These are phyloP conservation scores for Durusdinium trenchii DNA, from an alignment of 73 alveolate genomes.

Conservation along the genomic window DNA sequence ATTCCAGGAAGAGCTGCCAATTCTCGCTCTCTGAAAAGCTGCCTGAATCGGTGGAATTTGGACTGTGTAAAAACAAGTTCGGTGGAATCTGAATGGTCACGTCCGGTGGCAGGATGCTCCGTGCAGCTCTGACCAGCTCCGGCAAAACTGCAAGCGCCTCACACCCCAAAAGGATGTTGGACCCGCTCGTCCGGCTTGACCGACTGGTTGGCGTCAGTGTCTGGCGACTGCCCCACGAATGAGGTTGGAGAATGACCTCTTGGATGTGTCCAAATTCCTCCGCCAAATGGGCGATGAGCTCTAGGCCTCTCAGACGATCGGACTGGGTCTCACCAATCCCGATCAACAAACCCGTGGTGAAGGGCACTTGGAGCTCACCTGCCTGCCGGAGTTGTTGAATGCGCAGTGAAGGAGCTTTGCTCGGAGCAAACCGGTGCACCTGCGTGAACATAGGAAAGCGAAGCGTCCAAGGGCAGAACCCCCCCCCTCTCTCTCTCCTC, in stretches of 20 bases:
- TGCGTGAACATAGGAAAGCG: too few species aligned
- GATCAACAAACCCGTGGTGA: slow-evolving; percentile 67
- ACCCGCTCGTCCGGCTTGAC: too few species aligned
- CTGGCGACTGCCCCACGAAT: slow-evolving; percentile 47
- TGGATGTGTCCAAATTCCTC: slow-evolving; percentile 62
- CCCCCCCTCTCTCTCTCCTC: too few species aligned
- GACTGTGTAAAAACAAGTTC: background rate
- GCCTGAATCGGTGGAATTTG: background rate
- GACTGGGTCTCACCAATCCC: slow-evolving; percentile 48
- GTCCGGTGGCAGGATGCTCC: background rate
- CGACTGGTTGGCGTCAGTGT: background rate
- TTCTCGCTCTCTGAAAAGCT: background rate
- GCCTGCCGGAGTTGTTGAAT: slow-evolving; percentile 52
- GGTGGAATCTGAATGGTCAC: slow-evolving; percentile 36
- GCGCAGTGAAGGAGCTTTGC: slow-evolving; percentile 31
- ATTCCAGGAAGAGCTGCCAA: background rate
- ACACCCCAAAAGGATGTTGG: background rate
- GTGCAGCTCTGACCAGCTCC: background rate
- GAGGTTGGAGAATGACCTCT: slow-evolving; percentile 85
- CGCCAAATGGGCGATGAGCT: slow-evolving; percentile 15
- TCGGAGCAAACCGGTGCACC: slow-evolving; percentile 80
- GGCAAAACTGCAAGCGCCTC: slow-evolving; percentile 13
- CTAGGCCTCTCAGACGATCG: slow-evolving; percentile 23
- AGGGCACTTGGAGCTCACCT: slow-evolving; percentile 44
- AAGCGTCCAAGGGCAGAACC: too few species aligned